Evolutionary conservation across 306 rosid genomes (phyloP), one percentile per base, ranked within the genome.

Genomic region (Dryas alaskensis): DNA sequence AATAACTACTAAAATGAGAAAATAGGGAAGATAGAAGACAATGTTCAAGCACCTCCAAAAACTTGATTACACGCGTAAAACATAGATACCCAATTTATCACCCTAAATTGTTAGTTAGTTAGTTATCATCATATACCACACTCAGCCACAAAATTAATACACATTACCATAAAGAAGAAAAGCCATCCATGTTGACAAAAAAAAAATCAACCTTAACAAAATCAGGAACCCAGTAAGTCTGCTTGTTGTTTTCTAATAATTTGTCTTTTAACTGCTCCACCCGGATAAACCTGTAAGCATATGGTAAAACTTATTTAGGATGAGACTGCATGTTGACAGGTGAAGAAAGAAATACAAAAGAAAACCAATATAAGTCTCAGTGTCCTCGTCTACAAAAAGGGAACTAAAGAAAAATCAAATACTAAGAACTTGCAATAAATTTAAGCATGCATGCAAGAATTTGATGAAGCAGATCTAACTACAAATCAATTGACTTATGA

Each of bases 141-240:
- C 40, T 46, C 40, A 10, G 10, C 40, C n/a, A 3, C 4, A 17
- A 39, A 8, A 11, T 4, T 16, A 11, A 19, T 1, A 60, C 3
- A 46, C 66, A 52, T 10, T 14, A 3, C 19, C 22, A 60, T 19
- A 17, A 42, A 4, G 13, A 39, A 67, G 12, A 69, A 69, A 22
- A 6, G 9, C 65, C 42, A 48, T 77, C 44, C 1, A 27, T 22
- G 49, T 44, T 46, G 22, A 22, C 22, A 22, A 22, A 9, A 47
- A 11, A 19, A 39, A 54, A 14, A 22, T 7, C 13, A 79, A 94
- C 98, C 97, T 94, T 94, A 64, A 94, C 99, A 84, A 94, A 94
- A 79, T 94, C 97, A 69, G 97, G 99, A 66, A 94, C 99, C 99
- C 99, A 92, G 69, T 84, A 88, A 10, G 98, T 92, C 82, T 89